phyloP scores from a whole-genome alignment of 768 basidiomycete genomes.

The Tulasnella calospora region DNA sequence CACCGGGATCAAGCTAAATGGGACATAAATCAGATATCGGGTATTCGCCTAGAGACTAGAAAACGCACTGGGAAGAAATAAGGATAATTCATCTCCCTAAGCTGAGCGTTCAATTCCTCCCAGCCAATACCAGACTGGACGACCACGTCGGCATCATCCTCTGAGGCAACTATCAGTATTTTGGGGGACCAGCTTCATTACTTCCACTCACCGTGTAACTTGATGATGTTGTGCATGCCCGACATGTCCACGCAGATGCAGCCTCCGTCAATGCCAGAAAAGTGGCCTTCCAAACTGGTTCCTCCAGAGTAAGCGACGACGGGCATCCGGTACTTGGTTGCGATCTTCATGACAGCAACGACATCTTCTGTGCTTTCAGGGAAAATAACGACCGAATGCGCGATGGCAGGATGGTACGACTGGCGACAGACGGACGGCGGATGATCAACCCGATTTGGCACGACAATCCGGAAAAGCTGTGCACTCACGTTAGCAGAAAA shows the following conservation, averaged over 20 bases:
- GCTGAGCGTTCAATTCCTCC: conserved; percentile 68
- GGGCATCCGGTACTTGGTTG: conserved; percentile 67
- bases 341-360: conserved; percentile 69
- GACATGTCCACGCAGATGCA: conserved; percentile 65
- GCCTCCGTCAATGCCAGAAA: conserved; percentile 49
- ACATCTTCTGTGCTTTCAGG: conserved; percentile 74
- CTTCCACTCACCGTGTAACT: conserved; percentile 48
- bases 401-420: conserved; percentile 41
- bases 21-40: not conserved
- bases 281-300: conserved; percentile 84
- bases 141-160: conserved; percentile 64
- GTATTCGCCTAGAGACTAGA: not conserved
- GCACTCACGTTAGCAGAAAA: conserved; percentile 19
- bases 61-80: conserved; percentile 77
- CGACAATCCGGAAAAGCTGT: not conserved
- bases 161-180: conserved; percentile 38
- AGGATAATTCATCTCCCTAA: conserved; percentile 61
- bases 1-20: conserved; percentile 57
- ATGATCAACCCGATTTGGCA: conserved; percentile 1
- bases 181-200: conserved; percentile 27
- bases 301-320: conserved; percentile 79
- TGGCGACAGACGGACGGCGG: conserved; percentile 51
- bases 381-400: conserved; percentile 47
- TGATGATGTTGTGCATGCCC: conserved; percentile 60
- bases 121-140: conserved; percentile 67